Evolutionary conservation across 257 asterid genomes (phyloP), one percentile per base, ranked within the genome.

Genomic region (Penstemon davidsonii): DNA sequence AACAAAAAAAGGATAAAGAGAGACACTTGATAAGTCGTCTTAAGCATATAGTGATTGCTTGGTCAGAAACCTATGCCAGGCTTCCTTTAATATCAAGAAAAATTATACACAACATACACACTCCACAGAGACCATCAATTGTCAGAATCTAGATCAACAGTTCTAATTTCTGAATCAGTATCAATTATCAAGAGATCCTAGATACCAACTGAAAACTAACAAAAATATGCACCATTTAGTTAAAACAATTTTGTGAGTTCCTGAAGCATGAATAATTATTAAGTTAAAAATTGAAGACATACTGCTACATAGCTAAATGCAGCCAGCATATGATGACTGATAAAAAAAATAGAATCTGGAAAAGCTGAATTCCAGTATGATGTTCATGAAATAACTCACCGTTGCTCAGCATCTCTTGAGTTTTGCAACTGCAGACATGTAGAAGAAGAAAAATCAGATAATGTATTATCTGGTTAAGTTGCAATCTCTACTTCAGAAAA

Each of bases 351-450:
- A 62, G 33, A 25, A 25, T 70, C 66, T 44, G 37, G 43, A 71
- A 41, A 40, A 8, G 40, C 41, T 45, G 55, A 46, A 15, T 47
- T 5, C 38, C 10, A 72, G 60, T 41, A 66, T 40, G 46, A 55
- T 11, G 39, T 54, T 51, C 18, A 44, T 52, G 57, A 51, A 69
- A 74, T 45, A 75, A 71, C 94, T 87, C 72, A 93, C 97, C 82
- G 60, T 64, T 80, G 80, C 58, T 87, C 96, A 55, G 77, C 53
- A 42, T 72, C 85, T 68, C 88, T 83, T 55, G 91, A 68, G 73
- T 65, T 78, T 56, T 78, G 73, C 66, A 59, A 79, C 98, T 93
- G 96, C 82, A 81, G 59, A 64, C 58, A 69, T 64, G 57, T 18
- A 75, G 69, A 76, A 64, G 33, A 25, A 25, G 75, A 61, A 66